Evolutionary conservation across 2,329 filamentous ascomycete species (phyloP).

Genomic region (Pyrenochaeta sp.): DNA sequence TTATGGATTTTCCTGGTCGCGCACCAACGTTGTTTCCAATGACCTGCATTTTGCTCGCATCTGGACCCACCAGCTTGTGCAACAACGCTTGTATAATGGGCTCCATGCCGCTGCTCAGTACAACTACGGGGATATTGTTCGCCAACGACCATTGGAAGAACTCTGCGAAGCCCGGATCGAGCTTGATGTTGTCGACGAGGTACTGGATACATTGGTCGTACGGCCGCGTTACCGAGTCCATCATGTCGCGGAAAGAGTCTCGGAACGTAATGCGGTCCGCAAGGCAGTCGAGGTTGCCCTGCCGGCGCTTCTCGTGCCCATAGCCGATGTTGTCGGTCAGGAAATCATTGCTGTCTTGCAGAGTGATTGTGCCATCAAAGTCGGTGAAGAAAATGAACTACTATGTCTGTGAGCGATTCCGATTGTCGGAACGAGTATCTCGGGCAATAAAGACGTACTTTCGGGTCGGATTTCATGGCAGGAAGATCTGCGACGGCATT

Average conservation of each 20-base stretch:
- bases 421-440: background rate
- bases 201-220: slow-evolving; percentile 83
- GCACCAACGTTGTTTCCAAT: slow-evolving; percentile 83
- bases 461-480: slow-evolving; percentile 69
- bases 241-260: slow-evolving; percentile 89
- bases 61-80: slow-evolving; percentile 80
- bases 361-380: slow-evolving; percentile 95
- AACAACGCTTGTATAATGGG: slow-evolving; percentile 89
- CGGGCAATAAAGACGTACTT: slow-evolving; percentile 24
- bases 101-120: slow-evolving; percentile 91
- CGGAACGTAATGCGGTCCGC: slow-evolving; percentile 74
- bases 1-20: slow-evolving; percentile 77
- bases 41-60: slow-evolving; percentile 82
- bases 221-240: slow-evolving; percentile 82
- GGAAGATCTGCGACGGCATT: slow-evolving; percentile 50
- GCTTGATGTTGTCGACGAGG: slow-evolving; percentile 81
- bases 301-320: slow-evolving; percentile 73
- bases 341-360: slow-evolving; percentile 73
- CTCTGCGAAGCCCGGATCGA: slow-evolving; percentile 86
- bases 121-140: slow-evolving; percentile 89
- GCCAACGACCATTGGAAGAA: slow-evolving; percentile 85
- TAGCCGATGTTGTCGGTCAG: slow-evolving; percentile 92
- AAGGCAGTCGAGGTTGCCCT: slow-evolving; percentile 81
- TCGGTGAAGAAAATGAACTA: slow-evolving; percentile 98
- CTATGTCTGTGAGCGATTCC: slow-evolving; percentile 20